Evolutionary conservation across 805 yeast genomes (phyloP).

Genomic region (Dipodascus albidus): DNA sequence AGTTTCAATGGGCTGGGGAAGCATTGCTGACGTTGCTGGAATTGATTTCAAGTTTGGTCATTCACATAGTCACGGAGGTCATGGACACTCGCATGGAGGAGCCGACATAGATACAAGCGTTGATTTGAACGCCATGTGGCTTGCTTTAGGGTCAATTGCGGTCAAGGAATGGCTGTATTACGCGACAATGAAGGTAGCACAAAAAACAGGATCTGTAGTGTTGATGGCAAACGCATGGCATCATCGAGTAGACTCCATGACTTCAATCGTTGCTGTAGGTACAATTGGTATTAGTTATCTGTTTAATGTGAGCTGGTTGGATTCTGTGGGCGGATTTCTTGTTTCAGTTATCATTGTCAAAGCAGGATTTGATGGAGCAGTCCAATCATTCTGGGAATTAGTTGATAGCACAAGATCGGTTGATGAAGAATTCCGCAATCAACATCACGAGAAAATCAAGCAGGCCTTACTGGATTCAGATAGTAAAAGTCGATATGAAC

Average conservation of each 20-base stretch:
- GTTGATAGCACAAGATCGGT: constrained; percentile 40
- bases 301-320: constrained; percentile 71
- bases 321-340: constrained; percentile 81
- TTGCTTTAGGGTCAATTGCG: constrained; percentile 79
- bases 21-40: constrained; percentile 58
- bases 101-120: constrained; percentile 31
- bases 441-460: constrained; percentile 6
- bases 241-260: constrained; percentile 87
- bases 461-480: constrained; percentile 6
- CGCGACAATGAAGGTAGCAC: constrained; percentile 74
- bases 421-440: constrained; percentile 3
- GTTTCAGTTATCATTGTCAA: constrained; percentile 73
- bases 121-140: constrained; percentile 89
- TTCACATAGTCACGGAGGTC: constrained; percentile 26
- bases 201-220: constrained; percentile 70
- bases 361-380: constrained; percentile 74
- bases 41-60: constrained; percentile 29
- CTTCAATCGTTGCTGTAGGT: constrained; percentile 79
- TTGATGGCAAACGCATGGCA: constrained; percentile 98
- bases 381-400: constrained; percentile 60
- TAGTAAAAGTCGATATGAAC: constrained; percentile 3
- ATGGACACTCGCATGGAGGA: constrained; percentile 9
- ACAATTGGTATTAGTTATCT: constrained; percentile 82
- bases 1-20: constrained; percentile 71
- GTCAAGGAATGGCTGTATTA: constrained; percentile 82